Conservation (phyloP, 2,329 filamentous ascomycete species). For the Didymella arachidicola region DNA sequence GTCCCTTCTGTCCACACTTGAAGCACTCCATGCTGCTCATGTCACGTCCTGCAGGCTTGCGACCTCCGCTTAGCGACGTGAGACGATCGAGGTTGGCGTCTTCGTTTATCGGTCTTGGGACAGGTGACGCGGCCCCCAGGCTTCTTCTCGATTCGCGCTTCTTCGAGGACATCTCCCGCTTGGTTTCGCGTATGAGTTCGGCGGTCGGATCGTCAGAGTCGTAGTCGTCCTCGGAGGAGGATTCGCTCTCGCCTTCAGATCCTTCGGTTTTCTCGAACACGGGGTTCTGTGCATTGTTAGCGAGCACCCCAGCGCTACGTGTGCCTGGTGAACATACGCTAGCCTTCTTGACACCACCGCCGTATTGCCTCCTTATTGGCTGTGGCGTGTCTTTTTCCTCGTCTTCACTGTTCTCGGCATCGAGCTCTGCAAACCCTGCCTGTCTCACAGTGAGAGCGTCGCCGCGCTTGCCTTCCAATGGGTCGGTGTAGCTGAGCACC, state of each 20-base stretch:
- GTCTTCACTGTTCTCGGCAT: slow-evolving; percentile 50
- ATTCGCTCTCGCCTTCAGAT: slow-evolving; percentile 36
- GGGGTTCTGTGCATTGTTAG: slow-evolving; percentile 35
- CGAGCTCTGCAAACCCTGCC: slow-evolving; percentile 64
- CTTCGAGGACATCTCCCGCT: slow-evolving; percentile 55
- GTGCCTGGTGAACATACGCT: slow-evolving; percentile 25
- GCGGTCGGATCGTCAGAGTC: slow-evolving; percentile 55
- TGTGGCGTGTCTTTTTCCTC: slow-evolving; percentile 43
- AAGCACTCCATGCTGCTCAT: slow-evolving; percentile 62
- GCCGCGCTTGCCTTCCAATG: slow-evolving; percentile 52
- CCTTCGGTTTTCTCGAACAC: slow-evolving; percentile 30
- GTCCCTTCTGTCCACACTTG: slow-evolving; percentile 68
- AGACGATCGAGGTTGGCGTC: slow-evolving; percentile 68
- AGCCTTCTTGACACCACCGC: slow-evolving; percentile 55
- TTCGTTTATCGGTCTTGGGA: slow-evolving; percentile 70
- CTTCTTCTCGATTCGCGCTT: slow-evolving; percentile 55
- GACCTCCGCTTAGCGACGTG: slow-evolving; percentile 61
- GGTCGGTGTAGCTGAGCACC: slow-evolving; percentile 69
- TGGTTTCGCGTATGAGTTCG: slow-evolving; percentile 56
- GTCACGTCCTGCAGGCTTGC: slow-evolving; percentile 34
- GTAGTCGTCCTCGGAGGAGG: slow-evolving; percentile 49
- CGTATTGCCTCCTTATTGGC: slow-evolving; percentile 58
- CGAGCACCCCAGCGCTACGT: not conserved
- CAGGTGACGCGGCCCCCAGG: slow-evolving; percentile 56
- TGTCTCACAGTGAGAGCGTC: slow-evolving; percentile 63